A percentile compares a stretch with the other conserved stretches of the same genome.
These are phyloP conservation scores for Trametes meyenii DNA, from an alignment of 768 basidiomycete genomes.

Conservation along the genomic window DNA sequence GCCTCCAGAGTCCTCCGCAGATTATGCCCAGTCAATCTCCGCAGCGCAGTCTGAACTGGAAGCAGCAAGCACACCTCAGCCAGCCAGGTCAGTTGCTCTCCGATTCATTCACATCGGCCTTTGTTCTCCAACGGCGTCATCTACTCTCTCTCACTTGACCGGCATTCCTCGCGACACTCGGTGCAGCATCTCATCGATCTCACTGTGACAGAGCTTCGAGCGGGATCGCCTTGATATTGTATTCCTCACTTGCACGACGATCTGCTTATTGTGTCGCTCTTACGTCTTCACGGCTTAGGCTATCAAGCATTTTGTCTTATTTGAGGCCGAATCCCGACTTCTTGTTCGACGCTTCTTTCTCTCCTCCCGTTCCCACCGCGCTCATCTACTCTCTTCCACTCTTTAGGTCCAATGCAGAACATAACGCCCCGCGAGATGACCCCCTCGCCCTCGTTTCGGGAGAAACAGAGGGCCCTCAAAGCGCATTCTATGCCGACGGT, in stretches of 20 bases:
- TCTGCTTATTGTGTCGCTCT: slow-evolving; percentile 19
- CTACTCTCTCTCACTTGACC: slow-evolving; percentile 6
- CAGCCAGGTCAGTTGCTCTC: slow-evolving; percentile 49
- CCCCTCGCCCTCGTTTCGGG: slow-evolving; percentile 44
- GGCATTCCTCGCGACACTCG: slow-evolving; percentile 9
- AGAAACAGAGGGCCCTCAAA: slow-evolving; percentile 57
- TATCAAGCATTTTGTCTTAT: slow-evolving; percentile 23
- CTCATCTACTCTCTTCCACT: slow-evolving; percentile 24
- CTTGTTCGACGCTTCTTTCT: slow-evolving; percentile 25
- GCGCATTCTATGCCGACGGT: slow-evolving; percentile 65
- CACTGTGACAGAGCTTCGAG: slow-evolving; percentile 5
- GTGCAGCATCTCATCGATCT: slow-evolving; percentile 17
- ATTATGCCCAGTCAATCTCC: slow-evolving; percentile 63
- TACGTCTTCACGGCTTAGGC: slow-evolving; percentile 24
- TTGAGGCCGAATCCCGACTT: slow-evolving; percentile 22
- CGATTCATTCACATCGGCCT: slow-evolving; percentile 20
- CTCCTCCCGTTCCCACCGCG: slow-evolving; percentile 18
- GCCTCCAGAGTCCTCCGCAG: slow-evolving; percentile 26
- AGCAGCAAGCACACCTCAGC: slow-evolving; percentile 44
- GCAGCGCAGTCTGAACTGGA: slow-evolving; percentile 54
- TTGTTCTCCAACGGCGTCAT: slow-evolving; percentile 12
- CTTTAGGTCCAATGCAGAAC: slow-evolving; percentile 35
- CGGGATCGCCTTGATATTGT: slow-evolving; percentile 16
- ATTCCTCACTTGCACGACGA: slow-evolving; percentile 14
- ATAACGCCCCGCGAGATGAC: slow-evolving; percentile 45